Evolutionary conservation across 208 protist genomes (phyloP).

Genomic region (Trypanosoma cruzi): DNA sequence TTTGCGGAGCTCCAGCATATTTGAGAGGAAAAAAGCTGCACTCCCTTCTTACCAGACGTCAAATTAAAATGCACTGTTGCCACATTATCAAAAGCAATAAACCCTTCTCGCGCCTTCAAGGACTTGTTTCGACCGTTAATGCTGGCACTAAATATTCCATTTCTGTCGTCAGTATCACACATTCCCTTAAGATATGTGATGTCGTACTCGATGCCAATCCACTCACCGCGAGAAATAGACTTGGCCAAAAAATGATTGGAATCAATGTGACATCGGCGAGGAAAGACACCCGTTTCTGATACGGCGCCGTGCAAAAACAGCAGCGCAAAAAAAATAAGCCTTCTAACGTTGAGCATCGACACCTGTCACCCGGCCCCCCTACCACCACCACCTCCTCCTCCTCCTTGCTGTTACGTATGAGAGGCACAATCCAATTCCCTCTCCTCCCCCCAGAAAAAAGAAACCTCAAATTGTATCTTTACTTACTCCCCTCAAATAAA

Average conservation of each 20-base stretch:
- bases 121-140: slow-evolving; percentile 38
- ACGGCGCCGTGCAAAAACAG: not conserved
- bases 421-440: too few relatives aligned
- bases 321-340: not conserved
- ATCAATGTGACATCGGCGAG: slow-evolving; percentile 45
- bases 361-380: too few relatives aligned
- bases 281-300: not conserved
- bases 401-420: not conserved
- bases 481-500: too few relatives aligned
- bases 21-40: slow-evolving; percentile 38
- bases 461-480: slow-evolving; percentile 7
- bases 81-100: slow-evolving; percentile 25
- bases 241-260: slow-evolving; percentile 34
- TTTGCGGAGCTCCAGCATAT: slow-evolving; percentile 43
- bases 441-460: not conserved
- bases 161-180: slow-evolving; percentile 32
- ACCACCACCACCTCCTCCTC: not conserved
- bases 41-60: slow-evolving; percentile 13
- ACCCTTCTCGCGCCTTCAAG: slow-evolving; percentile 25
- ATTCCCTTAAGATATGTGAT: slow-evolving; percentile 36
- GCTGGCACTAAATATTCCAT: slow-evolving; percentile 32
- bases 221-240: slow-evolving; percentile 40
- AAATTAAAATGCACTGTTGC: slow-evolving; percentile 32
- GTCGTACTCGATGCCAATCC: slow-evolving; percentile 46
- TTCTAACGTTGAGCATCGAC: not conserved